These are phyloP conservation scores for Rhynchospora breviuscula DNA, from an alignment of 176 grass and related monocot genomes.

Conservation along the genomic window DNA sequence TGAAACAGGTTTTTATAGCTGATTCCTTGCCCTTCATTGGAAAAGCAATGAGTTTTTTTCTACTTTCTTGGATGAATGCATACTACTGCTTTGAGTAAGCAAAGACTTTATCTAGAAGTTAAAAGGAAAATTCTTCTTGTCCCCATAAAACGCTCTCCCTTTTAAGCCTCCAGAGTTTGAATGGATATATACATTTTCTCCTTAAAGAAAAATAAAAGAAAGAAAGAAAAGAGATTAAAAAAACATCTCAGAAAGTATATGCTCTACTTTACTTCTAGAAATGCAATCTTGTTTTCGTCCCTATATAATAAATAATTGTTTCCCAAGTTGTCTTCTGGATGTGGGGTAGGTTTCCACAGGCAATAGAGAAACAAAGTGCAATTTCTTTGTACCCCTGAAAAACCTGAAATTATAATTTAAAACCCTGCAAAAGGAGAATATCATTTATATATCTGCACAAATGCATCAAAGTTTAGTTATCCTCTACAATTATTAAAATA, in stretches of 20 bases:
- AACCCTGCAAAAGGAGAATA: background rate
- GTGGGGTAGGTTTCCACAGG: background rate
- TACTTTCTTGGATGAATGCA: slow-evolving; percentile 94
- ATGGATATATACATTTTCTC: background rate
- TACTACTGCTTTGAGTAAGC: slow-evolving; percentile 99
- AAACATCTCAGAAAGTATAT: background rate
- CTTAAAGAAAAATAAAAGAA: background rate
- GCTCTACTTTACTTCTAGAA: background rate
- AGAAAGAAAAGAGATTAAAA: background rate
- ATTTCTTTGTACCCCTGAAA: background rate
- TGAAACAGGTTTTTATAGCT: slow-evolving; percentile 55
- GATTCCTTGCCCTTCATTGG: slow-evolving; percentile 86
- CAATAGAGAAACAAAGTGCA: background rate
- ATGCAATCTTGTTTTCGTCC: background rate
- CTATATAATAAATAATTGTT: background rate
- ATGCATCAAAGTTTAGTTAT: too few species aligned
- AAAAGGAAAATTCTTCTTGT: background rate
- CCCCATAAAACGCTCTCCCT: background rate
- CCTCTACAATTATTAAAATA: background rate
- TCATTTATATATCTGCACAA: background rate
- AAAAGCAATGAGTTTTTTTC: slow-evolving; percentile 69
- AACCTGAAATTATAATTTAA: background rate
- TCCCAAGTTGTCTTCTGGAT: background rate
- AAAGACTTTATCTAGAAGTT: background rate
- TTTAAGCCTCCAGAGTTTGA: background rate